Conservation (phyloP, 768 basidiomycete genomes). For the Phlebiopsis gigantea region DNA sequence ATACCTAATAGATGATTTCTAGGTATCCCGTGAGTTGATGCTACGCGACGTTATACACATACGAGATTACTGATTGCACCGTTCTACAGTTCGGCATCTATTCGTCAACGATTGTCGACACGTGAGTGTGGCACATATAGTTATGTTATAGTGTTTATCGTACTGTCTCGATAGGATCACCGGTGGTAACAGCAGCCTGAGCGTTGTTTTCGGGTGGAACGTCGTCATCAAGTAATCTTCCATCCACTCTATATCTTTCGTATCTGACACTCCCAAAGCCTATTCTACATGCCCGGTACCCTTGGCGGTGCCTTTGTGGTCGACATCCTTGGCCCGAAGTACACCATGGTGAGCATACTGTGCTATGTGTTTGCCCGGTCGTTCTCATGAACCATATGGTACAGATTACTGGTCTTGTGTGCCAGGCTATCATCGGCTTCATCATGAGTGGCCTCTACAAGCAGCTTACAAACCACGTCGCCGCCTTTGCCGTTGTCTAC, state of each 20-base stretch:
- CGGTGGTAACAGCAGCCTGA: slow-evolving; percentile 43
- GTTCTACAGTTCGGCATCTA: slow-evolving; percentile 67
- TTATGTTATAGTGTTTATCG: neutral
- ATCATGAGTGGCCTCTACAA: slow-evolving; percentile 83
- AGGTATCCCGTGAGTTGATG: slow-evolving; percentile 57
- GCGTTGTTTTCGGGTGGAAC: slow-evolving; percentile 75
- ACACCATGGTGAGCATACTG: slow-evolving; percentile 78
- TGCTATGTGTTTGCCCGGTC: neutral
- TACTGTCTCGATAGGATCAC: slow-evolving; percentile 49
- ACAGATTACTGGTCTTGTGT: slow-evolving; percentile 62
- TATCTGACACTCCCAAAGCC: slow-evolving; percentile 38
- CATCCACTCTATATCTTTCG: neutral
- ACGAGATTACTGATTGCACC: neutral
- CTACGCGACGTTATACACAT: neutral
- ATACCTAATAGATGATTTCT: neutral
- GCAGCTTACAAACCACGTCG: slow-evolving; percentile 56
- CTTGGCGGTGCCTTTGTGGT: slow-evolving; percentile 70
- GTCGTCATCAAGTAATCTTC: slow-evolving; percentile 68
- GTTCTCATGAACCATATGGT: neutral
- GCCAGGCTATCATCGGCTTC: slow-evolving; percentile 76
- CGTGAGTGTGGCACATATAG: slow-evolving; percentile 31
- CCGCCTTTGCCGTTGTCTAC: slow-evolving; percentile 81
- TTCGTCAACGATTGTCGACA: slow-evolving; percentile 68
- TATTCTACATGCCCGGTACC: slow-evolving; percentile 70
- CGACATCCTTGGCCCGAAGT: slow-evolving; percentile 72